Base-by-base conservation (phyloP, 306 rosid genomes). In the Lablab purpureus region DNA sequence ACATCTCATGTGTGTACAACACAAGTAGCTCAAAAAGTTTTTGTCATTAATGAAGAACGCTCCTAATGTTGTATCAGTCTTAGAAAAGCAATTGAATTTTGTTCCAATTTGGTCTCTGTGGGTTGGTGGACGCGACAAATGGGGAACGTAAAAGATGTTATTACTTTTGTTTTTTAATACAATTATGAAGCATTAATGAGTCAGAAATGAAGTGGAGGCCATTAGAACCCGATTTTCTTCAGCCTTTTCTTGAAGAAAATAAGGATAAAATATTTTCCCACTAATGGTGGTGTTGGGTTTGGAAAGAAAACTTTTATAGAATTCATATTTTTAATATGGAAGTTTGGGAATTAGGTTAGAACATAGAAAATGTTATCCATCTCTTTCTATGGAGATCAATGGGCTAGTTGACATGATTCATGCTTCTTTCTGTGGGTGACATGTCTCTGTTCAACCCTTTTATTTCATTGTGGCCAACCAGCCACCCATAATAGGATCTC, bases 101-200 rank as follows among this genome's bases (percentile, higher is more conserved):
- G 34, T 50, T 77, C 51, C 63, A 65, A 79, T 18, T 67, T 80
- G 74, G 68, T 56, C 21, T 83, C 5, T 64, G 66, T 69, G 90
- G 83, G 80, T 82, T 75, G 84, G 85, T 82, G 90, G 83, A 82
- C 83, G 87, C 81, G 80, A 68, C 75, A 60, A 82, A 59, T 51
- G 40, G 90, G 72, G 67, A 54, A 34, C 37, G 82, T 36, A 59
- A 75, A n/a, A 52, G 22, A 55, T 65, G 66, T 55, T 50, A 66
- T 56, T 50, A 10, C 17, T 45, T 46, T 23, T 7, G 10, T 43
- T 43, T 63, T 71, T 55, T 28, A 50, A 46, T 22, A 49, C 11
- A 54, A 80, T 82, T 66, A 78, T 67, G 73, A 75, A 51, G 75
- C 71, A 54, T 0, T 62, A 63, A 64, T 64, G 82, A 76, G 50